Conservation (phyloP, 2,329 filamentous ascomycete genomes). For the Fusarium marasasianum region DNA sequence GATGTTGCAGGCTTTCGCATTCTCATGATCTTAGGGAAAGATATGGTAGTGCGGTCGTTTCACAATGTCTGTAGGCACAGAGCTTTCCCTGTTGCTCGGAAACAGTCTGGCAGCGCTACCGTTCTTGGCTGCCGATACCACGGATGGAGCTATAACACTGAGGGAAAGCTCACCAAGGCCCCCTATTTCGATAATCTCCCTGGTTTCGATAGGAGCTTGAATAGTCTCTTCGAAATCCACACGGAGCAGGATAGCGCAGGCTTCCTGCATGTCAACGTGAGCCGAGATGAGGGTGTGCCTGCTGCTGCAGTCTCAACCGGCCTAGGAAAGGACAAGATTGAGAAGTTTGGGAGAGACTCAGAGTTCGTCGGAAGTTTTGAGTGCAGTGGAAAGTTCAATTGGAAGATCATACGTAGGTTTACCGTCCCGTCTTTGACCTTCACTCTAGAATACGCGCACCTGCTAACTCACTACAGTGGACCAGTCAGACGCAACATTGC, state of each 20-base stretch:
- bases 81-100: neutral
- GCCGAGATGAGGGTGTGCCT: neutral
- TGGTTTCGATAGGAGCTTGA: neutral
- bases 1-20: neutral
- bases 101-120: neutral
- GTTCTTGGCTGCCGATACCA: conserved; percentile 2
- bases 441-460: rapidly evolving
- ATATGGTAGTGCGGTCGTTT: neutral
- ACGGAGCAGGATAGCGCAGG: neutral
- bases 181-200: neutral
- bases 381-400: neutral
- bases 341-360: no score
- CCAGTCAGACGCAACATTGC: neutral
- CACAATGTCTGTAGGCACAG: conserved; percentile 2
- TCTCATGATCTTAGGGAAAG: neutral
- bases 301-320: rapidly evolving
- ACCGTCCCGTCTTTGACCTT: rapidly evolving
- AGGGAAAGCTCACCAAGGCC: neutral
- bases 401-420: neutral
- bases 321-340: rapidly evolving
- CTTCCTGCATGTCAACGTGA: neutral
- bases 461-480: neutral
- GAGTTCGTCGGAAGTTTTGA: neutral
- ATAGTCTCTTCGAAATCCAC: neutral
- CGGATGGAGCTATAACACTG: neutral